A percentile compares a stretch with the other conserved stretches of the same genome.
These are phyloP conservation scores for barley (Hordeum vulgare) DNA, from an alignment of 176 grass and related monocot genomes.

Conservation along the genomic window MorexV3_pseudomolecules_assembly NC_058524.1:382973656-382974155, in stretches of 20 bases:
- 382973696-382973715: too few relatives aligned
- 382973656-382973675: too few relatives aligned
- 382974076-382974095: slow-evolving; percentile 35
- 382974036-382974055: background rate
- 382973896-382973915: background rate
- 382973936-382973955: background rate
- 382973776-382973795: background rate
- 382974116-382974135: slow-evolving; percentile 45
- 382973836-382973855: background rate
- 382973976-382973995: background rate
- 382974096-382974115: slow-evolving; percentile 44
- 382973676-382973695: too few relatives aligned
- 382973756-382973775: background rate
- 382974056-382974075: background rate
- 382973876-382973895: background rate
- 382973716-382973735: background rate
- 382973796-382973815: background rate
- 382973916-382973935: background rate
- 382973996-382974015: too few relatives aligned
- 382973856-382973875: too few relatives aligned
- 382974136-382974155: too few relatives aligned
- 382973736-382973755: background rate
- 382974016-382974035: background rate
- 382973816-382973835: background rate
- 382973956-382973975: background rate